phyloP scores from a whole-genome alignment of 306 rosid genomes.

The Cicer chorassanicum region DNA sequence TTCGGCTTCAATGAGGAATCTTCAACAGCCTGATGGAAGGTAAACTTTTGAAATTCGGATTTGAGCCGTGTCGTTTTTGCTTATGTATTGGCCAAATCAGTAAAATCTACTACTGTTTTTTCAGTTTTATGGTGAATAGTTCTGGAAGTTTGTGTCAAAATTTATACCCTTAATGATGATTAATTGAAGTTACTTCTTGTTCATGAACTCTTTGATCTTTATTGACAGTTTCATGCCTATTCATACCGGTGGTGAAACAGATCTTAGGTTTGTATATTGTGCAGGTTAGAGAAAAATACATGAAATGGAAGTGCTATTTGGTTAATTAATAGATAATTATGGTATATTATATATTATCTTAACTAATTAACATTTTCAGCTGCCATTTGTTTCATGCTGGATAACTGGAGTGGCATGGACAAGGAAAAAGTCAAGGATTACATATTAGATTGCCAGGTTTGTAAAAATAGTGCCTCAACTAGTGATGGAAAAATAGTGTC shows the following conservation, averaged over 20 bases:
- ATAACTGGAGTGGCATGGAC: constrained; percentile 94
- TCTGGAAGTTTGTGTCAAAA: background rate
- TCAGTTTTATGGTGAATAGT: constrained; percentile 21
- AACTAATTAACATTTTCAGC: constrained; percentile 61
- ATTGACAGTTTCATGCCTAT: constrained; percentile 82
- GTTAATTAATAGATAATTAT: constrained; percentile 24
- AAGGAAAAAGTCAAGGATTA: constrained; percentile 84
- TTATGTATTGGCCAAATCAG: background rate
- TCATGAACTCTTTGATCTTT: constrained; percentile 24
- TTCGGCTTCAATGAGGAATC: constrained; percentile 76
- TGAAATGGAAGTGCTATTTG: constrained; percentile 10
- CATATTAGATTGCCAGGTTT: constrained; percentile 85
- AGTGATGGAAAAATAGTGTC: background rate
- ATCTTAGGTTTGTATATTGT: constrained; percentile 88
- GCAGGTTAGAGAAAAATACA: constrained; percentile 66
- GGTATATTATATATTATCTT: constrained; percentile 36
- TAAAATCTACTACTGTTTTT: background rate
- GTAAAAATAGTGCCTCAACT: constrained; percentile 43
- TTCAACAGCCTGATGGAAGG: constrained; percentile 99
- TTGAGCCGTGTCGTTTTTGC: background rate
- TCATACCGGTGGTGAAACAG: constrained; percentile 83
- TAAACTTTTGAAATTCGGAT: constrained; percentile 47
- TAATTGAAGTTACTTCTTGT: constrained; percentile 36
- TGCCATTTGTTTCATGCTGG: constrained; percentile 81
- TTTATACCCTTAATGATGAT: constrained; percentile 23